phyloP scores from a whole-genome alignment of 2,329 filamentous ascomycete genomes.

The Ceratocystis colombiana region DNA sequence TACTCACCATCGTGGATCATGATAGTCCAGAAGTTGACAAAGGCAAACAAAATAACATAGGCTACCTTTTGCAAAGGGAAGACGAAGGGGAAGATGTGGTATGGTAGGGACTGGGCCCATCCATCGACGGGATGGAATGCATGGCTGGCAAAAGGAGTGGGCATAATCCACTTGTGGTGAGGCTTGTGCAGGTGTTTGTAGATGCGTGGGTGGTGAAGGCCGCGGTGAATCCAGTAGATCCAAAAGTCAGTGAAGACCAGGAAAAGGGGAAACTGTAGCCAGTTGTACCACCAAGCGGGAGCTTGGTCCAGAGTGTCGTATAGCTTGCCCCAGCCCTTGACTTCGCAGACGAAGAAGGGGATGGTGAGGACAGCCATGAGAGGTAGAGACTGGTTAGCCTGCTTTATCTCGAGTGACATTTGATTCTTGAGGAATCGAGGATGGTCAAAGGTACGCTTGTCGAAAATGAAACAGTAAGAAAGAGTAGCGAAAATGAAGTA shows the following conservation, averaged over 20 bases:
- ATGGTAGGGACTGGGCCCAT: slow-evolving; percentile 77
- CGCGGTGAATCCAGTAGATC: slow-evolving; percentile 88
- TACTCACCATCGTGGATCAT: slow-evolving; percentile 96
- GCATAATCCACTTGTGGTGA: slow-evolving; percentile 99
- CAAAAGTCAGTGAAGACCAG: slow-evolving; percentile 77
- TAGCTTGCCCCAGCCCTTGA: slow-evolving; percentile 74
- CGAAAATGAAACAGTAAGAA: slow-evolving; percentile 83
- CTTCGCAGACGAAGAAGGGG: slow-evolving; percentile 71
- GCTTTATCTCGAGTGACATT: slow-evolving; percentile 71
- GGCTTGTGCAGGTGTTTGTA: slow-evolving; percentile 93
- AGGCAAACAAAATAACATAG: slow-evolving; percentile 75
- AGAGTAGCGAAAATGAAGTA: slow-evolving; percentile 78
- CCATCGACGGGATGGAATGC: slow-evolving; percentile 94
- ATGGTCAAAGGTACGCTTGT: slow-evolving; percentile 78
- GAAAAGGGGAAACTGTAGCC: slow-evolving; percentile 83
- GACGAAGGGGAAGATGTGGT: slow-evolving; percentile 86
- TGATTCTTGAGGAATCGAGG: slow-evolving; percentile 95
- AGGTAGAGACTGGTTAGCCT: slow-evolving; percentile 67
- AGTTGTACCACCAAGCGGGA: slow-evolving; percentile 67
- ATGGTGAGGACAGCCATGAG: slow-evolving; percentile 73
- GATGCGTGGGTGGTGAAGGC: slow-evolving; percentile 61
- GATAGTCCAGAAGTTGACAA: slow-evolving; percentile 96
- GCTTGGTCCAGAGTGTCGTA: slow-evolving; percentile 72
- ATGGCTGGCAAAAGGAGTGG: slow-evolving; percentile 81
- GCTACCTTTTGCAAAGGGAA: slow-evolving; percentile 88